Base-by-base conservation (phyloP, 2,329 filamentous ascomycete species). In the Davidsoniella eucalypti region DNA sequence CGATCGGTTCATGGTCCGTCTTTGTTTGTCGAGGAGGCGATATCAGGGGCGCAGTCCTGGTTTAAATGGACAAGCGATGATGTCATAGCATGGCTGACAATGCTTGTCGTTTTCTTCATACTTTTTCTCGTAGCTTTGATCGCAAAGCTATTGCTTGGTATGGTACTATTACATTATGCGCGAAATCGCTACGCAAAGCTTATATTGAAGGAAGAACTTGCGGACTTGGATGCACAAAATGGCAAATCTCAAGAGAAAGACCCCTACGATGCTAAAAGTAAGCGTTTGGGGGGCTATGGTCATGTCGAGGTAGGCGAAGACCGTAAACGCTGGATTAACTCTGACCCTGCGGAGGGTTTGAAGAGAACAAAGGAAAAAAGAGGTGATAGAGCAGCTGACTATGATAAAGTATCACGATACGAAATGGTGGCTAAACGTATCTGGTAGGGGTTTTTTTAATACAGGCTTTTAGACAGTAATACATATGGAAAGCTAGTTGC, bases 361-460 rank as follows among this genome's bases (percentile, higher is more conserved):
- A 72, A 71, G 57, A 76, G 59, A 67, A 56, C n/a, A 47, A 69
- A 69, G 54, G 66, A 71, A 36, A 67, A 67, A 48, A 72, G 72
- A 50, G 73, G 76, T 48, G 78, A 52, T 17, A 56, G 55, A 1
- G 61, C 63, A 2, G 56, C 53, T 3, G 66, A 68, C 76, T 61
- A 77, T 78, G 64, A 83, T 72, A 59, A 78, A 67, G 61, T 86
- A 79, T 55, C 78, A 72, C 73, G 92, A 58, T 98, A 95, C 67
- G 87, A 87, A 61, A 95, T 96, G 92, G 82, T 87, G 58, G 86
- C 87, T 0, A 96, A 95, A 72, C 75, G 92, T 61, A 98, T 98
- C 58, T 98, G 92, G 92, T 96, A 65, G 53, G n/a, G 54, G 36
- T 63, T 41, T 8, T 41, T 14, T 41, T 21, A 5, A 12, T 12